Evolutionary conservation across 2,329 filamentous ascomycete genomes (phyloP), one percentile per base, ranked within the genome.

Genomic region (Samsoniella hepiali): DNA sequence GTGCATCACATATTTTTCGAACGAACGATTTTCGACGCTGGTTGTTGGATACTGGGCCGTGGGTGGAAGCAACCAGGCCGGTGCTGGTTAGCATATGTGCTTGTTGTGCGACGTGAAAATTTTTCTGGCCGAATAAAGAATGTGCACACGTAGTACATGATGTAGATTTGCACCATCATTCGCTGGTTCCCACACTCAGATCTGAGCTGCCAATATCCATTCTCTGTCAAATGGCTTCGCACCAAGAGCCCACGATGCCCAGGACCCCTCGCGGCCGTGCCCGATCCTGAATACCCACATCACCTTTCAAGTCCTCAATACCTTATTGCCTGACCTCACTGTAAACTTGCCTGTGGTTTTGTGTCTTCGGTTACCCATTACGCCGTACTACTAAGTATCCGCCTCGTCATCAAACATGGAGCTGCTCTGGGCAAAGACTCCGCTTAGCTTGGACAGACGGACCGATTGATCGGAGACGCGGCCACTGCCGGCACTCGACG

Each of bases 1-100:
- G 84, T 34, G 60, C 45, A n/a, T 51, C 29, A 63, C 60, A 63
- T 63, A 3, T 50, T 44, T 51, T 36, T 17, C 49, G 38, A 61
- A 11, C 49, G 58, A 59, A 17, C 36, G 27, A 7, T 42, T 34
- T 50, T 36, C 44, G 36, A 55, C 10, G 32, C 27, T 17, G 27
- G 36, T 17, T 34, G 17, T 3, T 5, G 27, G 27, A 60, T 45
- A 5, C 7, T 31, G 22, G n/a, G 29, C 4, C 31, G 38, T n/a
- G 4, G 29, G 15, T 3, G 29, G 29, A 7, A 22, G 50, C 50
- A 54, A 17, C 31, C 8, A 40, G 34, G 9, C 38, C 9, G 38
- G 9, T 13, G 2, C 38, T 40, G 13, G 38, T 2, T 15, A 15
- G 38, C 38, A 40, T 15, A 3, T 15, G 38, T 9, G 38, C 6